Evolutionary conservation across 768 basidiomycete species (phyloP).

Genomic region (Cyathus striatus): DNA sequence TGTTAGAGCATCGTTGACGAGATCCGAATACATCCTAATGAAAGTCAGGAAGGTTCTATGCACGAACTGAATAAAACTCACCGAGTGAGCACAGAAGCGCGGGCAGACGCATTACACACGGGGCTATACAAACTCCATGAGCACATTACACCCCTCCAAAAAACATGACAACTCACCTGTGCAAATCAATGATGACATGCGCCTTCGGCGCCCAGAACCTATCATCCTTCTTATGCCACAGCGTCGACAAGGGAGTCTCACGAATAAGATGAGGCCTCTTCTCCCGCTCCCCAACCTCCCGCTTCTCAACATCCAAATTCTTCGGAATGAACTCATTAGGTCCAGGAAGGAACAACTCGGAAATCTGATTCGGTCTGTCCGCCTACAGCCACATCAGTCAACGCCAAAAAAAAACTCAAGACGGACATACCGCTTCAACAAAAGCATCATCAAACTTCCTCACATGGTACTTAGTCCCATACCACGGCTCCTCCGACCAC

Average conservation of each 20-base stretch:
- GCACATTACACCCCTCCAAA: not conserved
- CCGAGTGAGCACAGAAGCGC: constrained; percentile 71
- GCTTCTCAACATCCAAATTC: constrained; percentile 79
- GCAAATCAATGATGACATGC: constrained; percentile 66
- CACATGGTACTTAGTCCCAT: constrained; percentile 85
- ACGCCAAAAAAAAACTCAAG: not conserved
- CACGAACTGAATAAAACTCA: constrained; percentile 20
- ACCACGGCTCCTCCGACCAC: constrained; percentile 87
- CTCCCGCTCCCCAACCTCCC: constrained; percentile 60
- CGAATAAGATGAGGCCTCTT: constrained; percentile 73
- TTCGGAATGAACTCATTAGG: constrained; percentile 91
- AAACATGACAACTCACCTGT: constrained; percentile 45
- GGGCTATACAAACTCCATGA: constrained; percentile 33
- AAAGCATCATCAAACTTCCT: constrained; percentile 64
- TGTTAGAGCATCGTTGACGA: constrained; percentile 83
- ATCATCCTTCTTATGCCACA: constrained; percentile 99
- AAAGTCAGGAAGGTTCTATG: constrained; percentile 1
- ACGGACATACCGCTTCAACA: constrained; percentile 38
- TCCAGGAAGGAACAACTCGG: constrained; percentile 71
- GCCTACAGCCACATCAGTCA: constrained; percentile 49
- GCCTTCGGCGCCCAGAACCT: constrained; percentile 94
- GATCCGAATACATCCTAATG: constrained; percentile 79
- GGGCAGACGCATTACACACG: constrained; percentile 54
- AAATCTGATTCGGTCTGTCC: constrained; percentile 53
- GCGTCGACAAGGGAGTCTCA: constrained; percentile 61